Evolutionary conservation across 2,329 filamentous ascomycete species (phyloP).

Genomic region (Atkinsonella hypoxylon): DNA sequence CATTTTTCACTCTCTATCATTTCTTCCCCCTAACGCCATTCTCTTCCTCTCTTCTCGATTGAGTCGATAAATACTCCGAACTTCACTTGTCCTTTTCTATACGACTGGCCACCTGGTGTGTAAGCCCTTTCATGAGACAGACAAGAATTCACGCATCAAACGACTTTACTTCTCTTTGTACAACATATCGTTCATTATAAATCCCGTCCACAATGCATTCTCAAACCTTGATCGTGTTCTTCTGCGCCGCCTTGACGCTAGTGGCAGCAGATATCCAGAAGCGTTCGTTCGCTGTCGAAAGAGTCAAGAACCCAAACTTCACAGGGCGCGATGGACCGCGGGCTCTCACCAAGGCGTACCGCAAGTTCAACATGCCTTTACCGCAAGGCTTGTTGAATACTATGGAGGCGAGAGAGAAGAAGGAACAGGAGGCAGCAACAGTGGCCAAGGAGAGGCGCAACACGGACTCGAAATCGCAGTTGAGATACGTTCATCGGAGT

Average conservation of each 20-base stretch:
- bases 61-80: background rate
- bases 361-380: slow-evolving; percentile 51
- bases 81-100: background rate
- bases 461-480: background rate
- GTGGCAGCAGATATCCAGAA: slow-evolving; percentile 32
- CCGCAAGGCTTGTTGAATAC: slow-evolving; percentile 29
- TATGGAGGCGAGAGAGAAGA: slow-evolving; percentile 14
- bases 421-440: background rate
- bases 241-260: slow-evolving; percentile 35
- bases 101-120: background rate
- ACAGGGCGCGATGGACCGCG: slow-evolving; percentile 41
- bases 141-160: background rate
- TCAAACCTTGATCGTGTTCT: slow-evolving; percentile 9
- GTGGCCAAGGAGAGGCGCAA: background rate
- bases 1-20: background rate
- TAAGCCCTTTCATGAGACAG: background rate
- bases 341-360: slow-evolving; percentile 53
- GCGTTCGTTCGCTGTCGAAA: slow-evolving; percentile 50
- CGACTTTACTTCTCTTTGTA: background rate
- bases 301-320: slow-evolving; percentile 43
- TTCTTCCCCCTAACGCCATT: no score
- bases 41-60: background rate
- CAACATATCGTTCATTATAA: background rate
- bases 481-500: background rate
- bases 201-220: slow-evolving; percentile 8